These are phyloP conservation scores for Pleurotus tuoliensis DNA, from an alignment of 768 basidiomycete genomes.

Conservation along the genomic window DNA sequence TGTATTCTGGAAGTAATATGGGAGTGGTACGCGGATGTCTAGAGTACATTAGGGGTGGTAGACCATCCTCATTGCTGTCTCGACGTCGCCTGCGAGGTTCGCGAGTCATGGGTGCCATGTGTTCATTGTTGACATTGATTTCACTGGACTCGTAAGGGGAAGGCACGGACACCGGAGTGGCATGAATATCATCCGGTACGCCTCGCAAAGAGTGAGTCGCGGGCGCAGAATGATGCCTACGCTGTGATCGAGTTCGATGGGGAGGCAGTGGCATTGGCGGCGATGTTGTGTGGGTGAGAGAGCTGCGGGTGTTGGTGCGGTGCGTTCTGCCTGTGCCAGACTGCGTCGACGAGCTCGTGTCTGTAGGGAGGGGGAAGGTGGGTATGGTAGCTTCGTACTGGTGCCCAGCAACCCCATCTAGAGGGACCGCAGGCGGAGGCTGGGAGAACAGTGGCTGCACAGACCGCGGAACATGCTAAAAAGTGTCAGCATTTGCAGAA, in stretches of 20 bases:
- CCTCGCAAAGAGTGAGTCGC: background rate
- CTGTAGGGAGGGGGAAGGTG: background rate
- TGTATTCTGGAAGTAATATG: slow-evolving; percentile 54
- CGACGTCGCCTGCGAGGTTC: too few species aligned
- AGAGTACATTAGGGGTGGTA: slow-evolving; percentile 18
- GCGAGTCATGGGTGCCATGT: background rate
- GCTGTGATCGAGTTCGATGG: background rate
- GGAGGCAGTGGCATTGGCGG: background rate
- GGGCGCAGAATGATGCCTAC: background rate
- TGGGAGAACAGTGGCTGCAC: slow-evolving; percentile 22
- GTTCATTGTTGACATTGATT: background rate
- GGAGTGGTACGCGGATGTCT: slow-evolving; percentile 33
- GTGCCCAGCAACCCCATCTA: background rate
- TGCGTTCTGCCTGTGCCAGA: background rate
- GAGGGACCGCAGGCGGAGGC: slow-evolving; percentile 2
- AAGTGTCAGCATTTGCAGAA: background rate
- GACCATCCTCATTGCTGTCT: background rate
- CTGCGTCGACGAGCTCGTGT: background rate
- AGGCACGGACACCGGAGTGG: too few species aligned
- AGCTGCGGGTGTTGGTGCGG: slow-evolving; percentile 1
- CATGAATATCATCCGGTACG: background rate
- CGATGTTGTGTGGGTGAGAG: background rate
- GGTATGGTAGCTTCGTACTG: background rate
- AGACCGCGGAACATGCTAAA: slow-evolving; percentile 23
- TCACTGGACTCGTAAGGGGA: too few species aligned